Base-by-base conservation (phyloP, 805 yeast species). In the Blastobotrys peoriensis region DNA sequence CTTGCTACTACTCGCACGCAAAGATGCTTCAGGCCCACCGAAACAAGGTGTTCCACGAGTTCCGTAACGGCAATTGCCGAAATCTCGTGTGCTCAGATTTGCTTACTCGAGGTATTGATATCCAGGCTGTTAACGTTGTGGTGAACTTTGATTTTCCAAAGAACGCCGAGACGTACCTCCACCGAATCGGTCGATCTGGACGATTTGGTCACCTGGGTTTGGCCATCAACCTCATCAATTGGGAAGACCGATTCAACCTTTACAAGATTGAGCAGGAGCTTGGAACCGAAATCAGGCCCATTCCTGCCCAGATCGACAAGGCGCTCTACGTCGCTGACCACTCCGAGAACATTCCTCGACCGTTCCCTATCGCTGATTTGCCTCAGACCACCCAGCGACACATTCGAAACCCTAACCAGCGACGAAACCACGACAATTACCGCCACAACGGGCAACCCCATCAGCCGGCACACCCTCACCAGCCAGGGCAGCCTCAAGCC, bases 171-270 rank as follows among this genome's bases (percentile, higher is more conserved):
- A 93, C 98, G 34, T 93, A 93, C 64, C 76, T 93, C 57, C 98
- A 93, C 71, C 85, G 98, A 76, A 93, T 91, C 57, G 98, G 98
- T 75, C 87, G 98, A 74, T 88, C 97, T 5, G 98, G 98, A 56
- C 86, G 98, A 74, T 93, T 86, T 61, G 98, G 98, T 54, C 98
- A 93, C 65, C 79, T 89, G 62, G 98, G 98, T 74, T 76, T 93
- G 63, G 98, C 98, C 25, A 88, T 93, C 61, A 93, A 93, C 69
- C 77, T 93, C 59, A 87, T 93, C 71, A 86, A 89, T 65, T 91
- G 97, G 96, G 81, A 88, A 60, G 98, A 93, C 65, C 79, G 98
- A 63, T 88, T 85, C 68, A 86, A 85, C 61, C 74, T 93, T 60
- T 91, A 88, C 68, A 86, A 86, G 66, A 89, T 93, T 57, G 98